Conservation (phyloP, 2,329 filamentous ascomycete genomes). For the Leptographium lundbergii region DNA sequence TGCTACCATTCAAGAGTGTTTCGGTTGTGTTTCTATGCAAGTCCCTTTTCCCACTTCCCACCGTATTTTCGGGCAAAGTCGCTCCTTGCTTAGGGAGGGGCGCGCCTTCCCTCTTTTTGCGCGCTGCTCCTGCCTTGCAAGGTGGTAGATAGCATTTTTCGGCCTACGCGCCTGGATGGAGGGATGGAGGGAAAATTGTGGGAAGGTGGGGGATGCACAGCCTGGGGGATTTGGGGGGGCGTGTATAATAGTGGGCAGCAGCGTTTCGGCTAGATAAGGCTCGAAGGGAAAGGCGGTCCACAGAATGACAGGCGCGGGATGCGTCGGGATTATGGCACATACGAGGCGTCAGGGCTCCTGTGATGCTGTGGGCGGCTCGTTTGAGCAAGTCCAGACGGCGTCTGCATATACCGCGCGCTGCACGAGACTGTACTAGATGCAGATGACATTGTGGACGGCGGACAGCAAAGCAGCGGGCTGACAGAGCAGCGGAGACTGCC, state of each 20-base stretch:
- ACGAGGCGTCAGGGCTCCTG: background rate
- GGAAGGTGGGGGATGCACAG: background rate
- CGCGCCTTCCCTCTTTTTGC: background rate
- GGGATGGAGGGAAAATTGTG: background rate
- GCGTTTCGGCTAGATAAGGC: conserved; percentile 10
- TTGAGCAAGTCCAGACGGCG: conserved; percentile 1
- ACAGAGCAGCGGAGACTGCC: background rate
- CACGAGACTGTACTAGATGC: background rate
- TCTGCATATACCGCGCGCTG: background rate
- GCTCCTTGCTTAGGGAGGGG: background rate
- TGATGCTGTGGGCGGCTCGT: background rate
- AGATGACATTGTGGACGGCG: background rate
- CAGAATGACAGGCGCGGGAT: conserved; percentile 1
- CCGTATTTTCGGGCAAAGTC: conserved; percentile 1
- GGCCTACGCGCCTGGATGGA: too few relatives aligned
- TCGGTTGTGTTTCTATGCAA: background rate
- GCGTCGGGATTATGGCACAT: background rate
- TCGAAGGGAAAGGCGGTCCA: background rate
- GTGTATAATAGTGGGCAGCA: background rate
- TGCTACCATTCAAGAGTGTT: background rate
- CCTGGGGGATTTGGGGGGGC: background rate
- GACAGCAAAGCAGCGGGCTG: background rate
- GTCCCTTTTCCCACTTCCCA: background rate
- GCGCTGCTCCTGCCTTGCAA: background rate
- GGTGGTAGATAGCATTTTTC: background rate